Conservation (phyloP, 139 green algal species). For the Chlorella ohadii region DNA sequence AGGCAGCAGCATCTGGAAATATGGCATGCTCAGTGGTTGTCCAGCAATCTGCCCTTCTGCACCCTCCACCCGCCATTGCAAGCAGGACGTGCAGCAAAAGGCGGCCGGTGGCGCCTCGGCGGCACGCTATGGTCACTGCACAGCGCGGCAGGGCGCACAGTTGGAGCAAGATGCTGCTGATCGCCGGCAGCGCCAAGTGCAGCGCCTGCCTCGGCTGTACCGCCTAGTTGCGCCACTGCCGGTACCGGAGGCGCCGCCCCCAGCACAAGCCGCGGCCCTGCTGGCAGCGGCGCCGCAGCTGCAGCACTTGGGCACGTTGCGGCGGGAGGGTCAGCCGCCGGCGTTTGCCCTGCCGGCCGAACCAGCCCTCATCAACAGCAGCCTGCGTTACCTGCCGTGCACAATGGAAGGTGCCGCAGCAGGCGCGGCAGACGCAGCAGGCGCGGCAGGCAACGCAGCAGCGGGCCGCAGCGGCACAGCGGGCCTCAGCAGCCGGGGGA, state of each 20-base stretch:
- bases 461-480: background rate
- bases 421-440: background rate
- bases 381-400: constrained; percentile 22
- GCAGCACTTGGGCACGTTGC: background rate
- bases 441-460: background rate
- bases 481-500: too few species aligned
- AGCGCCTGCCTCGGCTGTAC: background rate
- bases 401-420: background rate
- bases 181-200: background rate
- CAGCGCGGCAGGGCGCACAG: constrained; percentile 40
- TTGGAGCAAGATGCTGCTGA: constrained; percentile 20
- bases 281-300: background rate
- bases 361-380: background rate
- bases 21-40: too few species aligned
- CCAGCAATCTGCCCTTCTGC: too few species aligned
- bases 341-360: background rate
- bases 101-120: background rate
- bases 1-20: too few species aligned
- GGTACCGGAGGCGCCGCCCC: background rate
- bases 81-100: background rate
- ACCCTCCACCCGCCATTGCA: too few species aligned
- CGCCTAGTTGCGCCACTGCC: background rate
- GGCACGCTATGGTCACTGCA: constrained; percentile 26
- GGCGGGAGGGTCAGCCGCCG: background rate
- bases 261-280: background rate